Evolutionary conservation across 2,329 filamentous ascomycete species (phyloP), one percentile per base, ranked within the genome.

Genomic region (Chrysoporthe puriensis): DNA sequence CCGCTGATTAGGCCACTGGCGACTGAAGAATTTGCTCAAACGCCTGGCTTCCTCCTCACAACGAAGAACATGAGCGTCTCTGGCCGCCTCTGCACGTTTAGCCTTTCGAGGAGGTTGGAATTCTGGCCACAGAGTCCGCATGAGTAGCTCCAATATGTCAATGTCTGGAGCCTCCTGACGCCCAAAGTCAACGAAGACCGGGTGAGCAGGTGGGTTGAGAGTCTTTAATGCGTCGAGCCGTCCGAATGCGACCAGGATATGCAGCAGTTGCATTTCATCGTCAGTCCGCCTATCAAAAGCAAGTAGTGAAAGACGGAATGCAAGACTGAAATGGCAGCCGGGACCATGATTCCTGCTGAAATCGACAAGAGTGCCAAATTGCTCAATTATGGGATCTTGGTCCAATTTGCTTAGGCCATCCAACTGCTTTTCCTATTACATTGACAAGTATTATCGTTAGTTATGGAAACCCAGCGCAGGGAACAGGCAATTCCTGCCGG

Each of bases 1-100:
- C 8, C 77, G 72, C 0, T 69, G 26, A 57, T 77, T 79, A 0
- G 86, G 83, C 83, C 83, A 85, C 68, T 84, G 81, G 0, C 70
- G 62, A 0, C 83, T 66, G 0, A 88, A 73, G 18, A 79, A 78
- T 6, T 75, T 67, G 0, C 81, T 81, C n/a, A 87, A 46, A 4
- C 56, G 48, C 14, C 62, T 46, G 14, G 56, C 40, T 18, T 67
- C 66, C 26, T 54, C 13, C 18, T 54, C 26, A 13, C n/a, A 54
- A 21, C 9, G 40, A 2, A 13, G 4, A 64, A 64, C 2, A 54
- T 52, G 6, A 26, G 26, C 26, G 26, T 26, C 26, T 26, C 26
- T 26, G 26, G 26, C 26, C 26, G 26, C 26, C 26, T 26, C 26
- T 26, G 26, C 26, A 26, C 26, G 26, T 26, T 26, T 26, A 26